A percentile compares a stretch with the other conserved stretches of the same genome.
Evolutionary conservation across 306 rosid genomes (phyloP).

Genomic region (Chamaecrista fasciculata): DNA sequence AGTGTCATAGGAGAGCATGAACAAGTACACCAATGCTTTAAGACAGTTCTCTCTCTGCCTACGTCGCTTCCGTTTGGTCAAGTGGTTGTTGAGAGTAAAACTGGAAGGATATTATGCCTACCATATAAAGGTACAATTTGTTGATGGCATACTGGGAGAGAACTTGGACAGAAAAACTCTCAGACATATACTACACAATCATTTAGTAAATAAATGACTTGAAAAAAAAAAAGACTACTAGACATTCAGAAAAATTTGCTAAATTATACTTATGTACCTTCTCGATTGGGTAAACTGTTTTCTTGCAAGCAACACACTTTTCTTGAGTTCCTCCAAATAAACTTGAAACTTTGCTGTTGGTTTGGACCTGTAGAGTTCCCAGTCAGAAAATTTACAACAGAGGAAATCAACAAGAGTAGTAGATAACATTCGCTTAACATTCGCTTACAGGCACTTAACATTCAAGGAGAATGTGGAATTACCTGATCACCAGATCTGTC

Average conservation of each 20-base stretch:
- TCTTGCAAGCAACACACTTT: constrained; percentile 83
- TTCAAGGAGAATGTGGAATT: background rate
- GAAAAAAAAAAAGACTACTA: background rate
- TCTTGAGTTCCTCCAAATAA: constrained; percentile 90
- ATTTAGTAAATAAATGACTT: background rate
- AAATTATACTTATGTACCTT: constrained; percentile 49
- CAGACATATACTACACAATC: background rate
- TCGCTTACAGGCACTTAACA: background rate
- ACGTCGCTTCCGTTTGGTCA: background rate
- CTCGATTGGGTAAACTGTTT: constrained; percentile 91
- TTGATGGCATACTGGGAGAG: background rate
- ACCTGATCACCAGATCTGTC: constrained; percentile 65
- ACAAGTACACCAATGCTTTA: background rate
- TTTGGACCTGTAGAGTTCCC: constrained; percentile 46
- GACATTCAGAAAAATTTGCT: background rate
- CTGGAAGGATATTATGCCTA: background rate
- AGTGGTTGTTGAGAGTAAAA: background rate
- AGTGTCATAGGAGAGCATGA: background rate
- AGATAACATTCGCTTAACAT: constrained; percentile 10
- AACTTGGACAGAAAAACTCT: background rate
- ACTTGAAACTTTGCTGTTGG: constrained; percentile 65
- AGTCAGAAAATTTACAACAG: background rate
- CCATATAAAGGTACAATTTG: background rate
- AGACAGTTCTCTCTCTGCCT: background rate
- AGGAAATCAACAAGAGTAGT: background rate